These are phyloP conservation scores for Rubia balearica DNA, from an alignment of 305 asterid genomes.

Conservation along the genomic window DNA sequence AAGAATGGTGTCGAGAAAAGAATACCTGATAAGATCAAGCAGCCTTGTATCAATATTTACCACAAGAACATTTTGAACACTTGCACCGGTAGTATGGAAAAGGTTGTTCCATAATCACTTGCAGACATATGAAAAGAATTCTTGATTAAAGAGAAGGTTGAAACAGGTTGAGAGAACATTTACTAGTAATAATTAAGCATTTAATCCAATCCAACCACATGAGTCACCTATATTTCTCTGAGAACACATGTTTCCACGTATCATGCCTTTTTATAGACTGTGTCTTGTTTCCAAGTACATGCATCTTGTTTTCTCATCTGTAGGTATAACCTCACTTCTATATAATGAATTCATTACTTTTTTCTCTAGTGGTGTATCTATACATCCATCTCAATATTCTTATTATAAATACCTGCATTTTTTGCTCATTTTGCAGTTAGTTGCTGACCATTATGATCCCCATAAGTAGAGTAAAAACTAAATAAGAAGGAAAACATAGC, in stretches of 20 bases:
- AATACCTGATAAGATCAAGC: slow-evolving; percentile 43
- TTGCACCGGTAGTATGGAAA: neutral
- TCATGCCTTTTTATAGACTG: neutral
- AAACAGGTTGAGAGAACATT: neutral
- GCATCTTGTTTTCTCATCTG: neutral
- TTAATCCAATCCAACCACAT: neutral
- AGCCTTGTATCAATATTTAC: slow-evolving; percentile 15
- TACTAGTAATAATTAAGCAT: neutral
- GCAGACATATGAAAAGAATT: neutral
- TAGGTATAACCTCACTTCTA: neutral
- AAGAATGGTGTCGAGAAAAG: slow-evolving; percentile 64
- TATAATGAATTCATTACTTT: neutral
- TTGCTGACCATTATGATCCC: neutral
- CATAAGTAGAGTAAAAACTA: neutral
- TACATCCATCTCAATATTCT: neutral
- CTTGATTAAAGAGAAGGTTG: neutral
- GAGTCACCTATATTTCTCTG: neutral
- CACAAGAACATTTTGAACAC: slow-evolving; percentile 3
- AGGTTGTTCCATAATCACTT: neutral
- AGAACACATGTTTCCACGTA: neutral
- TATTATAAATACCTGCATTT: neutral
- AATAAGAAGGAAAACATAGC: neutral
- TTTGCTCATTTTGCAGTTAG: neutral
- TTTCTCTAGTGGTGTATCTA: neutral
- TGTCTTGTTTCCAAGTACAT: too few species aligned